Conservation (phyloP, 2,329 filamentous ascomycete genomes). For the Chaetothyriales sp. region DNA sequence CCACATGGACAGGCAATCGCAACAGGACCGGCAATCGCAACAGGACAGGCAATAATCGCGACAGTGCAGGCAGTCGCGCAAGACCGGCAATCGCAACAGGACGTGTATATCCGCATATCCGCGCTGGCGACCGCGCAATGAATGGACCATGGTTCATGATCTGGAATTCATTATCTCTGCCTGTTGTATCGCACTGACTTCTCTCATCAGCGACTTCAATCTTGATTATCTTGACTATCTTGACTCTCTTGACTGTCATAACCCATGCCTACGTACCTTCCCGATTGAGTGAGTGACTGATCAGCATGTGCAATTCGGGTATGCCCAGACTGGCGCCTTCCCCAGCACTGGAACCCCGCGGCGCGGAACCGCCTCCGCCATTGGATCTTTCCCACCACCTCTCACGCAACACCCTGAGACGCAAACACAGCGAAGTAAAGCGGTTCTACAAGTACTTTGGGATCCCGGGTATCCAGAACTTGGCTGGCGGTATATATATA, state of each 20-base stretch:
- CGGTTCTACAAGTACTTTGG: slow-evolving; percentile 72
- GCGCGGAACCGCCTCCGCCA: slow-evolving; percentile 32
- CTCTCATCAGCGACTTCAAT: neutral
- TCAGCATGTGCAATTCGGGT: neutral
- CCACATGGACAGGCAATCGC: too few relatives aligned
- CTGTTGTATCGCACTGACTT: neutral
- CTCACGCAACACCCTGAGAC: slow-evolving; percentile 53
- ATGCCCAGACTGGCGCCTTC: neutral
- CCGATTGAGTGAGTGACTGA: neutral
- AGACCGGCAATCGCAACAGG: too few relatives aligned
- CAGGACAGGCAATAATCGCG: too few relatives aligned
- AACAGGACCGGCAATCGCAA: too few relatives aligned
- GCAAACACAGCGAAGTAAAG: slow-evolving; percentile 58
- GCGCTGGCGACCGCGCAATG: too few relatives aligned
- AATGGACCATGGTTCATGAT: neutral
- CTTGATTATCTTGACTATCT: neutral
- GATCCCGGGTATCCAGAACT: slow-evolving; percentile 48
- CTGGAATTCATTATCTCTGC: neutral
- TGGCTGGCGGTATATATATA: slow-evolving; percentile 41
- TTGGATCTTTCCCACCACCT: slow-evolving; percentile 68
- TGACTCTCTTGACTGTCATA: neutral
- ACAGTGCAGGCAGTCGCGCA: too few relatives aligned
- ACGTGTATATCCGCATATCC: too few relatives aligned
- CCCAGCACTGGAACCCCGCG: too few relatives aligned
- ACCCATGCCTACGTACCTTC: neutral